Evolutionary conservation across 345 rosid species (phyloP).

Genomic region (Populus davidiana): DNA sequence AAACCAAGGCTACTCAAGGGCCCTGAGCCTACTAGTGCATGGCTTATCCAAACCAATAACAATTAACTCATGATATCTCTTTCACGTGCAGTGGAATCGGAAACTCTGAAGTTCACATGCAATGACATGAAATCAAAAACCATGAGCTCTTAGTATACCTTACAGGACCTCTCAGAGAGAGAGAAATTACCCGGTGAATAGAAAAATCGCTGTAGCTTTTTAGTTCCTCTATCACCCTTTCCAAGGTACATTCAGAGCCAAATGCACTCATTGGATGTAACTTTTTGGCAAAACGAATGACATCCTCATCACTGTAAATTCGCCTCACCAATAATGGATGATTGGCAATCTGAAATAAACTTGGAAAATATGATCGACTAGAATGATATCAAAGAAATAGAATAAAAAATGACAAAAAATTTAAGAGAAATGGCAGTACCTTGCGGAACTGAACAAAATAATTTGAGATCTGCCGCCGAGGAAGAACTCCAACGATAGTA

Average conservation of each 20-base stretch:
- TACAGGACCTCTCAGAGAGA: background rate
- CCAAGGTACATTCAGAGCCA: slow-evolving; percentile 84
- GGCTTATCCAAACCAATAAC: background rate
- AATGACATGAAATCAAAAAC: background rate
- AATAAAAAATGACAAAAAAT: background rate
- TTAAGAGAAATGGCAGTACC: slow-evolving; percentile 35
- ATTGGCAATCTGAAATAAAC: slow-evolving; percentile 72
- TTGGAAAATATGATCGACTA: background rate
- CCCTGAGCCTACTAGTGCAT: background rate
- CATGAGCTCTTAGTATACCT: background rate
- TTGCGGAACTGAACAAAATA: slow-evolving; percentile 92
- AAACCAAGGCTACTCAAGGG: no score
- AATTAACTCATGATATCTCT: background rate
- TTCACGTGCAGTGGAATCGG: background rate
- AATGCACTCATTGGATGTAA: slow-evolving; percentile 83
- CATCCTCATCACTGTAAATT: slow-evolving; percentile 72
- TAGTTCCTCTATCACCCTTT: slow-evolving; percentile 75
- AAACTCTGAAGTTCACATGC: background rate
- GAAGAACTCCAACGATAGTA: slow-evolving; percentile 53
- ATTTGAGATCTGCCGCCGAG: slow-evolving; percentile 84
- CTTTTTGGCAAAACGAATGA: slow-evolving; percentile 64
- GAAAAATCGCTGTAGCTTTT: slow-evolving; percentile 81
- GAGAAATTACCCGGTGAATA: slow-evolving; percentile 72
- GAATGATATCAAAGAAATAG: background rate
- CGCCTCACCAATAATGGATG: slow-evolving; percentile 93